These are phyloP conservation scores for Mycena haematopus DNA, from an alignment of 768 basidiomycete species.

Conservation along the genomic window DNA sequence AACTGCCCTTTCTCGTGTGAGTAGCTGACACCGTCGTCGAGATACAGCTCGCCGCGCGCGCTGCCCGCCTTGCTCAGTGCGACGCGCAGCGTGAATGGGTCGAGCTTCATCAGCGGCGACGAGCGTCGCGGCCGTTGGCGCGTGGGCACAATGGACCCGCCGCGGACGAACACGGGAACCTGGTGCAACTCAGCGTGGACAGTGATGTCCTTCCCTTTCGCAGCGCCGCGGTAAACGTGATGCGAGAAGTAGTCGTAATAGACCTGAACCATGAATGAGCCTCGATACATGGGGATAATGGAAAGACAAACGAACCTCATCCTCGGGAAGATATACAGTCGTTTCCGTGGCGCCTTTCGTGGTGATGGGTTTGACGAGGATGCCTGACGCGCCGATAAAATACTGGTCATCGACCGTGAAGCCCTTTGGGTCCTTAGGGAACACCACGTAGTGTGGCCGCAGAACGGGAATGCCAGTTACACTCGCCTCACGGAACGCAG, in stretches of 20 bases:
- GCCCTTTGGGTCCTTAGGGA: conserved; percentile 86
- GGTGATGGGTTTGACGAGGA: conserved; percentile 92
- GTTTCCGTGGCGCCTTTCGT: conserved; percentile 71
- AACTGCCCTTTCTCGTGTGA: conserved; percentile 77
- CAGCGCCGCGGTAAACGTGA: conserved; percentile 67
- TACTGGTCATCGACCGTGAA: conserved; percentile 95
- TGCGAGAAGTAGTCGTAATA: conserved; percentile 95
- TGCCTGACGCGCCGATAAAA: conserved; percentile 85
- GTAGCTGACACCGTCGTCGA: conserved; percentile 93
- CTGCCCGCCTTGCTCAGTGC: conserved; percentile 66
- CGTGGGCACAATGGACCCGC: conserved; percentile 88
- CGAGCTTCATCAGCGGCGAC: conserved; percentile 85
- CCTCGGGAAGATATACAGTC: conserved; percentile 85
- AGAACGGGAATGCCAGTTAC: conserved; percentile 83
- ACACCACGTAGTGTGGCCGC: conserved; percentile 95
- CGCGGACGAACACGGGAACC: conserved; percentile 86
- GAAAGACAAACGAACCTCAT: conserved; percentile 57
- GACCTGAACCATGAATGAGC: conserved; percentile 50
- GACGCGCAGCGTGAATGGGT: conserved; percentile 91
- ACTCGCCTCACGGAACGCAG: conserved; percentile 91
- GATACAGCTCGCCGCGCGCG: conserved; percentile 88
- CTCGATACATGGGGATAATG: not conserved
- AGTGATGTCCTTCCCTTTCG: conserved; percentile 70
- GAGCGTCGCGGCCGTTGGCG: conserved; percentile 88
- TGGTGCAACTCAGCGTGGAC: conserved; percentile 82